Evolutionary conservation across 805 yeast genomes (phyloP).

Genomic region (Candida saitoana): DNA sequence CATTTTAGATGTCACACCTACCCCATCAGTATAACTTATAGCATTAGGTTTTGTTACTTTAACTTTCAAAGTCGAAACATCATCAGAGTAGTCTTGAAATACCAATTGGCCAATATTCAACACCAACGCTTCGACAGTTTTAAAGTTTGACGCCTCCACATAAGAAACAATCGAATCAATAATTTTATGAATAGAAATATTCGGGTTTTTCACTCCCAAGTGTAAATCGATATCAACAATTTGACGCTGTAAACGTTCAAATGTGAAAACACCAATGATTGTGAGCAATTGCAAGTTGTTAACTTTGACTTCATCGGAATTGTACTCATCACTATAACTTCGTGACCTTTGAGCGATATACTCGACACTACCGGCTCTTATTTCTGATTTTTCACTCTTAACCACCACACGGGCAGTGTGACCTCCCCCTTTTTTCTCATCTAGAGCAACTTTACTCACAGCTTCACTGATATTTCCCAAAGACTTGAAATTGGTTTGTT

Average conservation of each 20-base stretch:
- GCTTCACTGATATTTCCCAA: slow-evolving; percentile 45
- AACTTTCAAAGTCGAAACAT: slow-evolving; percentile 44
- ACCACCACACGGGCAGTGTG: slow-evolving; percentile 37
- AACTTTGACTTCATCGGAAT: slow-evolving; percentile 33
- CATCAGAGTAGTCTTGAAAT: slow-evolving; percentile 33
- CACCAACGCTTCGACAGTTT: slow-evolving; percentile 91
- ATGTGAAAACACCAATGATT: slow-evolving; percentile 89
- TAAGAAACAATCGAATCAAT: slow-evolving; percentile 50
- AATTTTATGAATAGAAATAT: slow-evolving; percentile 37
- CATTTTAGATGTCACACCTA: slow-evolving; percentile 75
- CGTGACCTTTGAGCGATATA: slow-evolving; percentile 35
- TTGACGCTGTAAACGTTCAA: slow-evolving; percentile 81
- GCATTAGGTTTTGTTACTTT: slow-evolving; percentile 86
- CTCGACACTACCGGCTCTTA: slow-evolving; percentile 51
- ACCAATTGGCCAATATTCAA: slow-evolving; percentile 62
- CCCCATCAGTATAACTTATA: slow-evolving; percentile 79
- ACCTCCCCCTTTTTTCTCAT: slow-evolving; percentile 44
- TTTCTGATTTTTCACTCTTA: slow-evolving; percentile 51
- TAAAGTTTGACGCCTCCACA: slow-evolving; percentile 77
- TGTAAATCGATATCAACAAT: slow-evolving; percentile 60
- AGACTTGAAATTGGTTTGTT: slow-evolving; percentile 38
- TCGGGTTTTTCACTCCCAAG: slow-evolving; percentile 21
- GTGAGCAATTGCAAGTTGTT: slow-evolving; percentile 58
- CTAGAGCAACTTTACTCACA: slow-evolving; percentile 43
- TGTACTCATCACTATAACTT: slow-evolving; percentile 6